Evolutionary conservation across 768 basidiomycete genomes (phyloP), one percentile per base, ranked within the genome.

Genomic region (Coprinellus aureogranulatus): DNA sequence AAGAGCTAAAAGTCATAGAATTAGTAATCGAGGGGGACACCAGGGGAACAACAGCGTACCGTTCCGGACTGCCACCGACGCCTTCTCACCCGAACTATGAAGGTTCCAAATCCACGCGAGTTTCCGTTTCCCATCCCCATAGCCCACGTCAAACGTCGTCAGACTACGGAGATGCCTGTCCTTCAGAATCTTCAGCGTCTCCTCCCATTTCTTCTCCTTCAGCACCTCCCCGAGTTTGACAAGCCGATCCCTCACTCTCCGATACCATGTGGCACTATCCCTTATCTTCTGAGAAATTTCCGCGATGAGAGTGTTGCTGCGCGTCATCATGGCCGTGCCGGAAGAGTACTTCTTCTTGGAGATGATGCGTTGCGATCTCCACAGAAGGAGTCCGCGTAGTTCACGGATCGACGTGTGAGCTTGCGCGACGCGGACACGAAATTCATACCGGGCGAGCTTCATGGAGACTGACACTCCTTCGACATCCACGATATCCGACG

Each of bases 381-480:
- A 11, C 72, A 56, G 1, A 71, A 77, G 68, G 16, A 62, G 55
- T 2, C 59, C 58, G 0, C 70, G 67, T 16, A 78, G 30, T 1
- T 68, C 60, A 3, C 70, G 55, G 1, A 78, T 61, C 0, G 60
- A 44, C 8, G 66, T 69, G 18, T 67, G 52, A 1, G 68, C 73
- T 53, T 75, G 71, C 0, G 67, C 71, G 25, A 56, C 58, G 0
- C 72, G 67, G n/a, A n/a, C n/a, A n/a, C n/a, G n/a, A n/a, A n/a
- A n/a, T n/a, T n/a, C n/a, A n/a, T n/a, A n/a, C n/a, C n/a, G n/a
- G n/a, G n/a, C n/a, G n/a, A n/a, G n/a, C n/a, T n/a, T n/a, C n/a
- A n/a, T n/a, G n/a, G n/a, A n/a, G n/a, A n/a, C n/a, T n/a, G n/a
- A n/a, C n/a, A n/a, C n/a, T n/a, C n/a, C n/a, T n/a, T n/a, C n/a